Conservation (phyloP, 257 asterid genomes). For the Penstemon newberryi region DNA sequence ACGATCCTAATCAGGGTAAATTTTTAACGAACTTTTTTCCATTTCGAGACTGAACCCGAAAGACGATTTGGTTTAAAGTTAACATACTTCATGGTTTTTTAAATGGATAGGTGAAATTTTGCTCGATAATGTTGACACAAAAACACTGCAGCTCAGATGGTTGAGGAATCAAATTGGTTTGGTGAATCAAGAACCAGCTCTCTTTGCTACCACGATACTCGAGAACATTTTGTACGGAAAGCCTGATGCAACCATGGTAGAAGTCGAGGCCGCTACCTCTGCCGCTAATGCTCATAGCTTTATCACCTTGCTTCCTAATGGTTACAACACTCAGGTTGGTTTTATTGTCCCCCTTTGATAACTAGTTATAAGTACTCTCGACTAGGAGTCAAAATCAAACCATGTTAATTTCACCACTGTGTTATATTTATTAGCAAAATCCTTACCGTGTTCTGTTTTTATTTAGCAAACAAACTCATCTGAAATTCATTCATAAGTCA, state of each 20-base stretch:
- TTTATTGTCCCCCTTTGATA: neutral
- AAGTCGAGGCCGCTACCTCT: slow-evolving; percentile 88
- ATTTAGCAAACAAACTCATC: too few relatives aligned
- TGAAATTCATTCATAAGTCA: too few relatives aligned
- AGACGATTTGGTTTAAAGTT: neutral
- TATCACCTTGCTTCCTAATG: slow-evolving; percentile 85
- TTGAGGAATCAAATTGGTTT: slow-evolving; percentile 89
- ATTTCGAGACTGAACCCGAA: neutral
- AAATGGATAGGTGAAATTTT: slow-evolving; percentile 70
- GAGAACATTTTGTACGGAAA: slow-evolving; percentile 93
- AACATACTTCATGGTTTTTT: slow-evolving; percentile 4
- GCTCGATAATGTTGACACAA: slow-evolving; percentile 79
- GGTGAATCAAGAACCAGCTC: slow-evolving; percentile 99
- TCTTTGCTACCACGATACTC: slow-evolving; percentile 93
- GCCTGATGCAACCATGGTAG: slow-evolving; percentile 89
- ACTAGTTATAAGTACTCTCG: neutral
- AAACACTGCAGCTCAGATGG: slow-evolving; percentile 86
- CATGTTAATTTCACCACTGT: too few relatives aligned
- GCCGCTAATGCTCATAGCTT: slow-evolving; percentile 97
- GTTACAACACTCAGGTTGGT: slow-evolving; percentile 87
- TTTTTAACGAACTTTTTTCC: neutral
- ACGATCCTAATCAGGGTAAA: slow-evolving; percentile 92
- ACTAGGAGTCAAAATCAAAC: too few relatives aligned
- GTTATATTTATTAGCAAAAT: too few relatives aligned
- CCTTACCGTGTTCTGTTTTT: too few relatives aligned